phyloP scores from a whole-genome alignment of 139 green algal species.

The Chlorella vulgaris region DNA sequence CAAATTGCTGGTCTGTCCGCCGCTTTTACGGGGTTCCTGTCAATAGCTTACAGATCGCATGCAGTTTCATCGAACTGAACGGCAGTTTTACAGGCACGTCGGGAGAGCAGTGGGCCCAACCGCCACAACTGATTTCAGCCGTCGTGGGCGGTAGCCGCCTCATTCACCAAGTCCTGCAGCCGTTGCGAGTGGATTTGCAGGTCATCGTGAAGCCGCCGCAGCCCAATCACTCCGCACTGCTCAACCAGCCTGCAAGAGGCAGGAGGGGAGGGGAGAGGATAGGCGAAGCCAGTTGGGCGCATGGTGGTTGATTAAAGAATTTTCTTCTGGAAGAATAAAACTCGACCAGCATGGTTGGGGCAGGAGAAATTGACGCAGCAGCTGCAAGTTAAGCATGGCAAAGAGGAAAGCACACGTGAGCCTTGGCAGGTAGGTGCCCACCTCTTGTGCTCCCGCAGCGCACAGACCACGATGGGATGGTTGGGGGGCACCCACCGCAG shows the following conservation, averaged over 20 bases:
- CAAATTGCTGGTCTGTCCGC: too few species aligned
- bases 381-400: too few species aligned
- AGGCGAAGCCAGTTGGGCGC: too few species aligned
- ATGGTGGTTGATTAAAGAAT: too few species aligned
- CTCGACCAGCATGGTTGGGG: too few species aligned
- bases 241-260: neutral
- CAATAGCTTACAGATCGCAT: too few species aligned
- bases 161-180: conserved; percentile 2
- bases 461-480: neutral
- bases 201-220: conserved; percentile 1
- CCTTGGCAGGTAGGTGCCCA: too few species aligned
- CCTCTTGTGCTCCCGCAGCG: conserved; percentile 15
- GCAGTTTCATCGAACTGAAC: too few species aligned
- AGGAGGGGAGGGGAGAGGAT: neutral
- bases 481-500: neutral
- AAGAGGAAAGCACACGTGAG: neutral
- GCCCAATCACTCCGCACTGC: neutral
- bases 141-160: neutral
- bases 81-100: too few species aligned
- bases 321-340: too few species aligned
- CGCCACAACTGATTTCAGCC: neutral
- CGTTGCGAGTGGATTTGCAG: conserved; percentile 16
- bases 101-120: neutral
- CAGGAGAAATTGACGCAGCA: too few species aligned
- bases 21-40: too few species aligned